A percentile compares a stretch with the other conserved stretches of the same genome.
Evolutionary conservation across 2,329 filamentous ascomycete genomes (phyloP).

Genomic region (Thelonectria rubi): DNA sequence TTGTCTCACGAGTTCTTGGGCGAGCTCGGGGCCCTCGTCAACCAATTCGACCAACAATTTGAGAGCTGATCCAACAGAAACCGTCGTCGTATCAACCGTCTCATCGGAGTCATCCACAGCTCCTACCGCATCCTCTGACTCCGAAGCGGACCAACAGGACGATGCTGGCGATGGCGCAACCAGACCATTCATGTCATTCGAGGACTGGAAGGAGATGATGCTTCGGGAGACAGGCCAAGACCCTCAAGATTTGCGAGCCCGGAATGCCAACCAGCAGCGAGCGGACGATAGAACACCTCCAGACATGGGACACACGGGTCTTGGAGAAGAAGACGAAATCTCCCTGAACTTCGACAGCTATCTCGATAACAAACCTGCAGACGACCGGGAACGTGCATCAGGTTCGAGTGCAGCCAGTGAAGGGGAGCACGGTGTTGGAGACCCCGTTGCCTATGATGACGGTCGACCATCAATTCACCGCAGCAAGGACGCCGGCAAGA

Average conservation of each 20-base stretch:
- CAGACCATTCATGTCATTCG: slow-evolving; percentile 86
- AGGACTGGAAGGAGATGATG: slow-evolving; percentile 98
- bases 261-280: slow-evolving; percentile 63
- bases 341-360: slow-evolving; percentile 61
- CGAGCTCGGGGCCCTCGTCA: slow-evolving; percentile 43
- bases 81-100: slow-evolving; percentile 19
- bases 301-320: slow-evolving; percentile 76
- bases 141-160: slow-evolving; percentile 27
- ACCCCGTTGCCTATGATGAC: slow-evolving; percentile 57
- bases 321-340: slow-evolving; percentile 91
- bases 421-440: slow-evolving; percentile 42
- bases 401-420: slow-evolving; percentile 1
- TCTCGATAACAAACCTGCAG: slow-evolving; percentile 32
- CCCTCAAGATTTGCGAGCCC: slow-evolving; percentile 69
- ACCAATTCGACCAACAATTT: slow-evolving; percentile 16
- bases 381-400: slow-evolving; percentile 18
- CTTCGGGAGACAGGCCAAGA: slow-evolving; percentile 84
- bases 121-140: slow-evolving; percentile 10
- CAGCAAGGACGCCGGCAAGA: slow-evolving; percentile 94
- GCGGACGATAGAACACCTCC: slow-evolving; percentile 60
- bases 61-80: slow-evolving; percentile 4
- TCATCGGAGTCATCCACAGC: slow-evolving; percentile 15
- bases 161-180: slow-evolving; percentile 36
- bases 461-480: slow-evolving; percentile 66
- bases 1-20: slow-evolving; percentile 73